Evolutionary conservation across 2,329 filamentous ascomycete genomes (phyloP).

Genomic region (Didymella pomorum): DNA sequence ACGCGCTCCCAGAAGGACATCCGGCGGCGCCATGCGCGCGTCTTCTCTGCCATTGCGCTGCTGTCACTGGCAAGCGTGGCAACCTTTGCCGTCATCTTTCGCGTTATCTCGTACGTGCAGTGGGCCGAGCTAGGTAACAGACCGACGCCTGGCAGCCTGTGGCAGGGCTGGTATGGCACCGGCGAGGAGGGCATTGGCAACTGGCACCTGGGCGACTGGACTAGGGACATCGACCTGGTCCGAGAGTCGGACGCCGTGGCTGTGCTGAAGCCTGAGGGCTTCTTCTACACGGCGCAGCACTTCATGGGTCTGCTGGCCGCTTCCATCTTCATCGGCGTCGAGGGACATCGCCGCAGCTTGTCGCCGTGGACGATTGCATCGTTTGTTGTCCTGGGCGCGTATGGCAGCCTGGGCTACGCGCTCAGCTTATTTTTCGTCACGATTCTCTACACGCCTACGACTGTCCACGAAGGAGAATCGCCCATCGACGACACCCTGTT

Average conservation of each 20-base stretch:
- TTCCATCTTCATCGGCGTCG: conserved; percentile 65
- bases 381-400: conserved; percentile 66
- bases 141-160: conserved; percentile 53
- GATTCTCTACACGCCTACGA: conserved; percentile 64
- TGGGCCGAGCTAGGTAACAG: conserved; percentile 58
- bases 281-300: conserved; percentile 70
- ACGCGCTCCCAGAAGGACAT: conserved; percentile 45
- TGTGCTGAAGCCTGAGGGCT: conserved; percentile 62
- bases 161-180: conserved; percentile 51
- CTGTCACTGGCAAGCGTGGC: conserved; percentile 56
- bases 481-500: conserved; percentile 45
- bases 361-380: conserved; percentile 59
- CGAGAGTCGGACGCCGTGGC: conserved; percentile 64
- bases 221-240: conserved; percentile 62
- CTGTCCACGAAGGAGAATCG: conserved; percentile 49
- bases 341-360: conserved; percentile 66
- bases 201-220: conserved; percentile 60
- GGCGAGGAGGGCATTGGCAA: conserved; percentile 40
- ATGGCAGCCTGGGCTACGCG: conserved; percentile 67
- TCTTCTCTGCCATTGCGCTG: conserved; percentile 57
- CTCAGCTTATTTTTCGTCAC: conserved; percentile 70
- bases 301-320: conserved; percentile 64
- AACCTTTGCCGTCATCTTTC: conserved; percentile 56
- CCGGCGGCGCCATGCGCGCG: conserved; percentile 42
- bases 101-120: conserved; percentile 58